phyloP scores from a whole-genome alignment of 805 yeast genomes.

The Trichomonascus vanleenenianus region DNA sequence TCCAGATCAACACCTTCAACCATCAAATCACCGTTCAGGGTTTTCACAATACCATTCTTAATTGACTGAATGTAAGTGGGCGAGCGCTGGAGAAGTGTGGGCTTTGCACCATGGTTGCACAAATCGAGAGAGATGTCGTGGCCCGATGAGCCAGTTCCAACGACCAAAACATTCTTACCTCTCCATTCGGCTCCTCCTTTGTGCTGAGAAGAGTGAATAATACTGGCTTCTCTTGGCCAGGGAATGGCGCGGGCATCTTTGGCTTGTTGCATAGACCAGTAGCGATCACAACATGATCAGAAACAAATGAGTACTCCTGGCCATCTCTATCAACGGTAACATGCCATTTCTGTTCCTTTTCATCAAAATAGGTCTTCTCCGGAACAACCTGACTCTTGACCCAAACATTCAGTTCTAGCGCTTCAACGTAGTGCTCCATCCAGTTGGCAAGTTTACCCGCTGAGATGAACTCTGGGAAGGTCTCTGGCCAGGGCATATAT shows the following conservation, averaged over 20 bases:
- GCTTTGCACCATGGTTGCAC: conserved; percentile 37
- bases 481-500: conserved; percentile 34
- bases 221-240: conserved; percentile 33
- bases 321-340: conserved; percentile 27
- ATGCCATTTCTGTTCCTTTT: conserved; percentile 29
- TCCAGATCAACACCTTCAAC: conserved; percentile 33
- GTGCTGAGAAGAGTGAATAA: conserved; percentile 38
- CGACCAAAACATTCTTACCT: conserved; percentile 37
- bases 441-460: conserved; percentile 39
- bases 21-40: conserved; percentile 28
- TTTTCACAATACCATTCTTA: conserved; percentile 28
- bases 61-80: conserved; percentile 37
- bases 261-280: conserved; percentile 39
- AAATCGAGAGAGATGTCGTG: conserved; percentile 42
- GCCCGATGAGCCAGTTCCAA: conserved; percentile 41
- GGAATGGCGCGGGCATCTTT: conserved; percentile 33
- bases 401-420: conserved; percentile 37
- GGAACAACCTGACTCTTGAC: conserved; percentile 25
- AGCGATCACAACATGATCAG: conserved; percentile 34
- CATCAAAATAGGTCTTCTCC: conserved; percentile 26
- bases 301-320: conserved; percentile 9
- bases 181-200: conserved; percentile 34
- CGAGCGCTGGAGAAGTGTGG: conserved; percentile 40
- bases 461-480: conserved; percentile 38
- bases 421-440: conserved; percentile 35